phyloP scores from a whole-genome alignment of 139 green algal species.

The Chlorella ohadii region DNA sequence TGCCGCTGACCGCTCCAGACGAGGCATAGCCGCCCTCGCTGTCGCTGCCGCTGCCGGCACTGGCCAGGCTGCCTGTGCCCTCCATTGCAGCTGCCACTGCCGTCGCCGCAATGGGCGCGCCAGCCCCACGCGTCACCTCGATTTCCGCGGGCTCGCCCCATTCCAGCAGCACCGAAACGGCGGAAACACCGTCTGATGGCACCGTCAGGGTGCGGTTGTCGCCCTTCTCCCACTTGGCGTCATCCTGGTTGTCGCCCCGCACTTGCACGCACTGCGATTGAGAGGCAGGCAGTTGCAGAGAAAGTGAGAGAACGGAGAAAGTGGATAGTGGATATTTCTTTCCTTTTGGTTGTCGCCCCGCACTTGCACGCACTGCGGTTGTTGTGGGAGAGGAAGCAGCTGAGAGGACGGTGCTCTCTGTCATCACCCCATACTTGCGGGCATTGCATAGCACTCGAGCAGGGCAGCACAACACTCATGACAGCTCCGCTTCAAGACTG shows the following conservation, averaged over 20 bases:
- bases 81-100: neutral
- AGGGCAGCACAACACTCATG: too few relatives aligned
- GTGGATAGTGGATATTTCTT: too few relatives aligned
- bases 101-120: neutral
- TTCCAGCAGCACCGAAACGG: conserved; percentile 13
- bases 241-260: conserved; percentile 28
- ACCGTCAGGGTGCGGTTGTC: conserved; percentile 73
- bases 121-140: neutral
- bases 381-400: neutral
- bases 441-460: neutral
- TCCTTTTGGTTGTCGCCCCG: conserved; percentile 28
- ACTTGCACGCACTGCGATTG: conserved; percentile 58
- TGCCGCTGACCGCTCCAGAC: neutral
- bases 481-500: too few relatives aligned
- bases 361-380: conserved; percentile 57
- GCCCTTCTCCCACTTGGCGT: conserved; percentile 68
- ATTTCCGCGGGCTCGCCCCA: conserved; percentile 8
- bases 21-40: neutral
- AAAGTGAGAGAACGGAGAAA: too few relatives aligned
- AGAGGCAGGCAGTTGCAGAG: neutral
- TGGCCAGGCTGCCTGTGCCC: neutral
- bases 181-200: neutral
- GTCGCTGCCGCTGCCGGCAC: neutral
- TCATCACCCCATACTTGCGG: too few relatives aligned
- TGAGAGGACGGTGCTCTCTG: neutral